A percentile compares a stretch with the other conserved stretches of the same genome.
These are phyloP conservation scores for Plasmodium adleri DNA, from an alignment of 169 alveolate genomes.

Conservation along the genomic window DNA sequence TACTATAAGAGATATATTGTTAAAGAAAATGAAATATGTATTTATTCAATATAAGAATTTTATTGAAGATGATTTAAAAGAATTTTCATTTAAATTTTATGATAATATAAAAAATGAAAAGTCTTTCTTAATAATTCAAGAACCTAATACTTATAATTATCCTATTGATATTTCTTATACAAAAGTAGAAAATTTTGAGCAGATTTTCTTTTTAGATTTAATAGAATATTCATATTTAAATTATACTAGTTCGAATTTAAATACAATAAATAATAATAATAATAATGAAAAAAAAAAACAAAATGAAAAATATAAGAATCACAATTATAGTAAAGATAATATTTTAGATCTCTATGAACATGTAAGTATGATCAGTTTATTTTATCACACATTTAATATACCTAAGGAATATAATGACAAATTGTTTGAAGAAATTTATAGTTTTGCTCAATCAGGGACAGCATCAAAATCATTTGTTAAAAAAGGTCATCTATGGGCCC, in stretches of 20 bases:
- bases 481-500: conserved; percentile 46
- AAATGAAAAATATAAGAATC: conserved; percentile 5
- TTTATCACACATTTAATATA: conserved; percentile 50
- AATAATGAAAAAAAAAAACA: conserved; percentile 18
- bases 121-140: conserved; percentile 52
- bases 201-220: conserved; percentile 51
- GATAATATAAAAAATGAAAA: conserved; percentile 32
- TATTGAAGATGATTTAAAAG: conserved; percentile 34
- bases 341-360: no score
- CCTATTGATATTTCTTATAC: conserved; percentile 67
- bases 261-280: background rate
- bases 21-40: conserved; percentile 55
- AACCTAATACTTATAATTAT: conserved; percentile 30
- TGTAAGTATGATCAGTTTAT: conserved; percentile 1
- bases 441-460: conserved; percentile 12
- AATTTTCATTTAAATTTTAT: conserved; percentile 30
- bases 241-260: conserved; percentile 43
- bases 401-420: conserved; percentile 63
- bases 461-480: conserved; percentile 33
- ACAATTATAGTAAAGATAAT: no score
- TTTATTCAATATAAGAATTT: conserved; percentile 50
- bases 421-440: conserved; percentile 28
- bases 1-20: conserved; percentile 24
- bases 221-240: conserved; percentile 45
- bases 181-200: conserved; percentile 39